Percentiles rank a stretch among this genome's conserved stretches.
phyloP scores from a whole-genome alignment of 805 yeast genomes.

The Isabelozyma rhagii region DNA sequence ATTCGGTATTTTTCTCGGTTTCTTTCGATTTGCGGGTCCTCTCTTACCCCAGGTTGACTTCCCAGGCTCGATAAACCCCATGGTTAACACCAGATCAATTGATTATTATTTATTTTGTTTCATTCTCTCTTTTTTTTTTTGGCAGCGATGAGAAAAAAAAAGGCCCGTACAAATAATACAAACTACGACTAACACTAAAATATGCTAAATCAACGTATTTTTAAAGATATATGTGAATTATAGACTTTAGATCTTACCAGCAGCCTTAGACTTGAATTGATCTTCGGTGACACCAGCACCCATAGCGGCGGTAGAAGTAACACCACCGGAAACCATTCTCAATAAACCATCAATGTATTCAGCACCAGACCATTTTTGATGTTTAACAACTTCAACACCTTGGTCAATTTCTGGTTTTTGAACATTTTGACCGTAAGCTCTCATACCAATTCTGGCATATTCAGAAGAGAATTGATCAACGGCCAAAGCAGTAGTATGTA shows the following conservation, averaged over 20 bases:
- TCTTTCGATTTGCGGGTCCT: too few relatives aligned
- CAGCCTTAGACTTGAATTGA: slow-evolving; percentile 62
- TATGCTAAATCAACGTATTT: too few relatives aligned
- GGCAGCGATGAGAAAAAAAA: too few relatives aligned
- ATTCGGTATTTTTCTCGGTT: too few relatives aligned
- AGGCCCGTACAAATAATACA: too few relatives aligned
- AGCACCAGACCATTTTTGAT: slow-evolving; percentile 99
- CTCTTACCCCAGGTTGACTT: too few relatives aligned
- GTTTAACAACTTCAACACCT: slow-evolving; percentile 94
- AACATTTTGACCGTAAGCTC: slow-evolving; percentile 85
- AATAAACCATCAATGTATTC: slow-evolving; percentile 90
- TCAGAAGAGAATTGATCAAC: slow-evolving; percentile 79
- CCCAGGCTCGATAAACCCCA: too few relatives aligned
- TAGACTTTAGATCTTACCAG: slow-evolving; percentile 6
- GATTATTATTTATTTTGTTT: too few relatives aligned
- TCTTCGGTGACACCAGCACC: slow-evolving; percentile 98
- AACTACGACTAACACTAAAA: too few relatives aligned
- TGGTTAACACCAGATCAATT: too few relatives aligned
- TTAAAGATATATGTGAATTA: too few relatives aligned
- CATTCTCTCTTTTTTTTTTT: too few relatives aligned
- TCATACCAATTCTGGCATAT: slow-evolving; percentile 84
- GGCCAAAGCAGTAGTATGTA: slow-evolving; percentile 93
- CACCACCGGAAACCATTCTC: slow-evolving; percentile 91
- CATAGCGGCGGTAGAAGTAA: slow-evolving; percentile 95
- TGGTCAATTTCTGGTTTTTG: slow-evolving; percentile 85